Evolutionary conservation across 2,329 filamentous ascomycete species (phyloP), one percentile per base, ranked within the genome.

Genomic region (Fusarium acutatum): DNA sequence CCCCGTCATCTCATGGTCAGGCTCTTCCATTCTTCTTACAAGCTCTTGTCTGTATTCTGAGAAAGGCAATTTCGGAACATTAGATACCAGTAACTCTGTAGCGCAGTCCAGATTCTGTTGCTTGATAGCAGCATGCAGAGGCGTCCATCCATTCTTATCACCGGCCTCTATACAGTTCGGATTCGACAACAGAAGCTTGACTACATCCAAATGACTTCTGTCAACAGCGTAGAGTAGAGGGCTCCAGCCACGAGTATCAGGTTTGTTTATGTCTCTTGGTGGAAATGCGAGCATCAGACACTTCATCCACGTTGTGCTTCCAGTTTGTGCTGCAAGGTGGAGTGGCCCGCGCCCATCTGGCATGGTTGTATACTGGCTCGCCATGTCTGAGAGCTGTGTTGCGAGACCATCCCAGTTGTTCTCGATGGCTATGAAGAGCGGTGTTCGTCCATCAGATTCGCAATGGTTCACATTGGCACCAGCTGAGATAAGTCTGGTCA

Each of bases 281-380:
- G 4, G 7, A 3, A 10, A 53, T 17, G 2, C 14, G 0, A 13
- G 24, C 18, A 10, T 26, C 8, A 53, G 49, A 28, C 32, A 35
- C 6, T 35, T 53, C 32, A 10, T 2, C 49, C 49, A 53, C 3
- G 34, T 37, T 1, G 3, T 0, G 3, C 49, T 53, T 22, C 49
- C 49, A 28, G 49, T 53, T 7, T 53, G 49, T 9, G 49, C 49
- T 4, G 49, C 34, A 0, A 53, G 14, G 2, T 53, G 49, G 1
- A 53, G 10, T 0, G 50, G 18, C 10, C 50, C 50, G 0, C 50
- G 32, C 0, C 50, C 50, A 2, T 53, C 50, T 4, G n/a, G 24
- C 50, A 53, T 37, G 2, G 10, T 9, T 0, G 14, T 37, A 0
- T 53, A 0, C 3, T 8, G 24, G 24, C 10, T 37, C 1, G 34